These are phyloP conservation scores for Geotrichum citri-aurantii DNA, from an alignment of 1,139 yeast genomes.

Conservation along the genomic window DNA sequence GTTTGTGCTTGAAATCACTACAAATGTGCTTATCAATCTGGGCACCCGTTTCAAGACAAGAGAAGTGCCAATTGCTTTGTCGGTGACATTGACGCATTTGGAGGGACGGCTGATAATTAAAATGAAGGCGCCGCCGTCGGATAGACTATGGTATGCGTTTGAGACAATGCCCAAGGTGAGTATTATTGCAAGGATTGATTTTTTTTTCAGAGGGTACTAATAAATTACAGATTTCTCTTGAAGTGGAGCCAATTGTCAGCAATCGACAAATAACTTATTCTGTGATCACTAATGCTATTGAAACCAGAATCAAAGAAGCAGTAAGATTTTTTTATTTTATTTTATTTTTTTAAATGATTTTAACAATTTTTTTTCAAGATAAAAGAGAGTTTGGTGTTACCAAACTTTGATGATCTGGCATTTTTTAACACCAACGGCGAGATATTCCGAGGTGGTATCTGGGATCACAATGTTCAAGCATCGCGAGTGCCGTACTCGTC, in stretches of 20 bases:
- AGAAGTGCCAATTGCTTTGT: constrained; percentile 69
- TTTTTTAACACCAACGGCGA: constrained; percentile 62
- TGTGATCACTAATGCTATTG: constrained; percentile 73
- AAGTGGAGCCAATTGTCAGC: constrained; percentile 83
- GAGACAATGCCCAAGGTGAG: constrained; percentile 74
- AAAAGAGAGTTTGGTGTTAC: constrained; percentile 72
- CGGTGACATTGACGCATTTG: constrained; percentile 61
- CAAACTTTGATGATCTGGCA: constrained; percentile 82
- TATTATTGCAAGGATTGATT: too few species aligned
- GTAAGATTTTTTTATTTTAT: constrained; percentile 1
- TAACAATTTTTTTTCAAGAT: constrained; percentile 29
- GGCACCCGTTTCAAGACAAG: constrained; percentile 72
- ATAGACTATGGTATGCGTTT: constrained; percentile 85
- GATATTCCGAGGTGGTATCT: constrained; percentile 84
- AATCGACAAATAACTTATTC: constrained; percentile 73
- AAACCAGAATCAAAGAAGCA: constrained; percentile 71
- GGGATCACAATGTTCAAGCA: constrained; percentile 41
- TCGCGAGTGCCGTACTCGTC: background rate
- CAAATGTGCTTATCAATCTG: constrained; percentile 67
- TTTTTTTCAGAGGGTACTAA: too few species aligned
- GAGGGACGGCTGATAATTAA: constrained; percentile 68
- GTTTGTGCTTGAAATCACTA: constrained; percentile 67
- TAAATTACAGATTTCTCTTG: constrained; percentile 35
- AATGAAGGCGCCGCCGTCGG: constrained; percentile 85
- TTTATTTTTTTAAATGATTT: background rate